Conservation (phyloP, 805 yeast species). For the Blastobotrys mokoenaii region DNA sequence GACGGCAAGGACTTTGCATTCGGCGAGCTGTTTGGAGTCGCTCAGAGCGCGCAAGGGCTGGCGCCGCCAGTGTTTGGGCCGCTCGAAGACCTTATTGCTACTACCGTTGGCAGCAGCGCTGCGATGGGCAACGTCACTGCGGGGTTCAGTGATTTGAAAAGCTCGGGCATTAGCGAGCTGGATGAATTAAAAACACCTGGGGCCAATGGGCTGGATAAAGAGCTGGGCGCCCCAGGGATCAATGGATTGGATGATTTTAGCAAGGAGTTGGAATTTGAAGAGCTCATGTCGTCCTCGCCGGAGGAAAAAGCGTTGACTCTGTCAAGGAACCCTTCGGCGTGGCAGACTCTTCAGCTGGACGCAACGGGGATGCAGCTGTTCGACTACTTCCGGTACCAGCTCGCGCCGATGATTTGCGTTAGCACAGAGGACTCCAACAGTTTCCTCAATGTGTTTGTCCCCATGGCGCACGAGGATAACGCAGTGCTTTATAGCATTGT, state of each 20-base stretch:
- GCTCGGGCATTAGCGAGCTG: too few relatives aligned
- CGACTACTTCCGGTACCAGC: conserved; percentile 37
- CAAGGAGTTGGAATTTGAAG: background rate
- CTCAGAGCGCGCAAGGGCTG: background rate
- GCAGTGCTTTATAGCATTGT: conserved; percentile 44
- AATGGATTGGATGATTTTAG: too few relatives aligned
- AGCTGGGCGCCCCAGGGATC: too few relatives aligned
- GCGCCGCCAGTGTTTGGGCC: background rate
- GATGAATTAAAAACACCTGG: too few relatives aligned
- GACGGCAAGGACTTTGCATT: background rate
- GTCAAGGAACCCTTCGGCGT: conserved; percentile 5
- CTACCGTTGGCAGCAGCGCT: too few relatives aligned
- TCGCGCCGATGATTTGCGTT: conserved; percentile 39
- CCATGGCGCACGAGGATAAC: conserved; percentile 42
- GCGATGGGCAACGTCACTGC: too few relatives aligned
- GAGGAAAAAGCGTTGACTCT: background rate
- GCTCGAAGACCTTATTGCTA: too few relatives aligned
- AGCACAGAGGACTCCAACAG: conserved; percentile 43
- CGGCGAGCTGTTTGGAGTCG: conserved; percentile 3
- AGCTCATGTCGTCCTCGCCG: background rate
- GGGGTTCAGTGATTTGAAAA: too few relatives aligned
- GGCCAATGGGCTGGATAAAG: too few relatives aligned
- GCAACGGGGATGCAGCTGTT: conserved; percentile 37
- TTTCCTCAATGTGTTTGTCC: conserved; percentile 43
- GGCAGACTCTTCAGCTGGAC: conserved; percentile 29